Evolutionary conservation across 345 rosid genomes (phyloP).

Genomic region (Syzygium oleosum): DNA sequence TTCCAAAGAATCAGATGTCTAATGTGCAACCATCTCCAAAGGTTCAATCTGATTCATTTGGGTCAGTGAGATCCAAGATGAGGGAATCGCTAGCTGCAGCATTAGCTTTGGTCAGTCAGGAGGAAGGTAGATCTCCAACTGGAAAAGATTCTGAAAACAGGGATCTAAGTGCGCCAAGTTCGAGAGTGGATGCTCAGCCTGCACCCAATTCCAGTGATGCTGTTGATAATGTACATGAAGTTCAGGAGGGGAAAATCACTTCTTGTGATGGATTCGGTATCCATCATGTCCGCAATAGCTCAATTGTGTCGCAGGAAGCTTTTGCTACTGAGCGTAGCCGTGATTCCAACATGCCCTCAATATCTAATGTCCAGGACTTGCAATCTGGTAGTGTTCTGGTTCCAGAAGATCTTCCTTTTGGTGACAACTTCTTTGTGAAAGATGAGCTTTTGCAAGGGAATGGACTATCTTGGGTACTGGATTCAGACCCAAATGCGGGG

Average conservation of each 20-base stretch:
- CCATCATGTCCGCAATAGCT: slow-evolving; percentile 8
- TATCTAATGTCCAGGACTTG: slow-evolving; percentile 25
- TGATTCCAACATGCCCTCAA: slow-evolving; percentile 6
- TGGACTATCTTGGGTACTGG: slow-evolving; percentile 86
- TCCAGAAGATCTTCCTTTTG: slow-evolving; percentile 53
- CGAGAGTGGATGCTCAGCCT: slow-evolving; percentile 14
- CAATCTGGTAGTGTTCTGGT: slow-evolving; percentile 30
- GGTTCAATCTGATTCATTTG: slow-evolving; percentile 34
- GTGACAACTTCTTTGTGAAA: slow-evolving; percentile 61
- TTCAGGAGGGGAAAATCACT: slow-evolving; percentile 13
- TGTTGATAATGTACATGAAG: slow-evolving; percentile 6
- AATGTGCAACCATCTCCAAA: slow-evolving; percentile 20
- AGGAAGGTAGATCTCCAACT: slow-evolving; percentile 20
- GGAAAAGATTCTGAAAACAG: slow-evolving; percentile 31
- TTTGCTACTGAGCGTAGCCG: slow-evolving; percentile 10
- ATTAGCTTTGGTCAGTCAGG: slow-evolving; percentile 52
- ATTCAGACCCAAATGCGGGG: slow-evolving; percentile 26
- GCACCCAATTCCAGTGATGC: slow-evolving; percentile 9
- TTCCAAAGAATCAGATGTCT: slow-evolving; percentile 33
- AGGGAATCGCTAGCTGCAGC: slow-evolving; percentile 78
- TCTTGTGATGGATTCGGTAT: slow-evolving; percentile 8
- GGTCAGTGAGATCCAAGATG: slow-evolving; percentile 72
- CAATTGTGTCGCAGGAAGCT: slow-evolving; percentile 10
- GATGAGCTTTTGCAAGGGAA: slow-evolving; percentile 97
- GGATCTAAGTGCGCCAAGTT: slow-evolving; percentile 9